These are phyloP conservation scores for Setomelanomma holmii DNA, from an alignment of 2,329 filamentous ascomycete species.

Conservation along the genomic window DNA sequence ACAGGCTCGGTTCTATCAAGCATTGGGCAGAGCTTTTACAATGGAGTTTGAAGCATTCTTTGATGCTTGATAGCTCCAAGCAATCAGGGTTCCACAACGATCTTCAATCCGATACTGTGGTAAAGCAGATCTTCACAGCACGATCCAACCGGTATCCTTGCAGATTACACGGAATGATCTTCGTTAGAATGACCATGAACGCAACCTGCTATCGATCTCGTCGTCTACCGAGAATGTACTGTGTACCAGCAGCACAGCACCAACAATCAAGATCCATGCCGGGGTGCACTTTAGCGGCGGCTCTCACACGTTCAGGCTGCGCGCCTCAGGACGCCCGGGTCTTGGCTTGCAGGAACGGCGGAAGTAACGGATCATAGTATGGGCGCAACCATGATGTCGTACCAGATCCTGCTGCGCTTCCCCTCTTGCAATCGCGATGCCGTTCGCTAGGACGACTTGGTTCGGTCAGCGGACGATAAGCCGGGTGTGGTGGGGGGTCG, in stretches of 20 bases:
- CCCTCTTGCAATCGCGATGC: conserved; percentile 1
- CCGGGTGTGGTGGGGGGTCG: not conserved
- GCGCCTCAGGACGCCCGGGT: conserved; percentile 11
- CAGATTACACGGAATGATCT: too few species aligned
- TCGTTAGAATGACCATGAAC: not conserved
- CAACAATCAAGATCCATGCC: conserved; percentile 10
- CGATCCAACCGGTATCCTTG: too few species aligned
- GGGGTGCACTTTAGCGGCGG: conserved; percentile 9
- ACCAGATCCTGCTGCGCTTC: conserved; percentile 17
- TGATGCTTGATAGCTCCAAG: conserved; percentile 2
- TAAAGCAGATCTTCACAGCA: not conserved
- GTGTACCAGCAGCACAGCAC: not conserved
- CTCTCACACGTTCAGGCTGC: conserved; percentile 4
- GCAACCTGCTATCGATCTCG: not conserved
- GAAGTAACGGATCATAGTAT: conserved; percentile 9
- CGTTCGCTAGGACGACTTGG: not conserved
- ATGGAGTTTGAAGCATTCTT: not conserved
- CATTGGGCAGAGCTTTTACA: not conserved
- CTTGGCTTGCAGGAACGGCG: conserved; percentile 23
- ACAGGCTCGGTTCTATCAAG: not conserved
- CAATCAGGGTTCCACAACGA: not conserved
- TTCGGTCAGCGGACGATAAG: not conserved
- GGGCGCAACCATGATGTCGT: conserved; percentile 9
- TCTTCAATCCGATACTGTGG: not conserved
- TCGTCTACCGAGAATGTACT: too few species aligned